Base-by-base conservation (phyloP, 139 green algal species). In the Chlorella sp. region DNA sequence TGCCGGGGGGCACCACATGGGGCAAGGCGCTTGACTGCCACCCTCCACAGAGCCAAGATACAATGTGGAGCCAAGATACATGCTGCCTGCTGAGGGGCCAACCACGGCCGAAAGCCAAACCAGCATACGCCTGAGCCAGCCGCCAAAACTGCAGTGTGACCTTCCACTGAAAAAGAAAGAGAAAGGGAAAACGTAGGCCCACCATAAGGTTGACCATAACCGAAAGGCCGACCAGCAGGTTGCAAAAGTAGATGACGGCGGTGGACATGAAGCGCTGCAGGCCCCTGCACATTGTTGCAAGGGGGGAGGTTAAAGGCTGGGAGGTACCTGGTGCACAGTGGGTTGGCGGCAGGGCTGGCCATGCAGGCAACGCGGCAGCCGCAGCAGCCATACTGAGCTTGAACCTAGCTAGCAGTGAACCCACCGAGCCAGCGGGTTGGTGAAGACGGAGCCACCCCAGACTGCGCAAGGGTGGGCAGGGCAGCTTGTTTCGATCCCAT, bases 181-280 rank as follows among this genome's bases (percentile, higher is more conserved):
- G n/a, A n/a, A n/a, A n/a, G n/a, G n/a, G n/a, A n/a, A n/a, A n/a
- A n/a, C n/a, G n/a, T n/a, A n/a, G n/a, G n/a, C n/a, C n/a, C 51
- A 60, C 51, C 81, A 85, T 44, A 6, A 80, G 69, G 81, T 85
- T 85, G 54, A 85, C 70, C 40, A 85, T 28, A 3, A 85, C 20
- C 17, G 51, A n/a, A 70, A 85, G 69, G 5, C 51, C 70, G n/a
- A 85, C 11, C 54, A 80, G 20, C 54, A 85, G 54, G 56, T 67
- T 80, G 13, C 72, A 5, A 0, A 80, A 28, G 81, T 85, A 80
- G 28, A 85, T 51, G 4, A 26, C 40, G 16, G 48, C 40, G 1
- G 81, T 80, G 69, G 62, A 74, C 30, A 75, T 11, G 32, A 60
- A 84, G 30, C 62, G 78, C 62, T 74, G 78, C 36, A 69, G 34